These are phyloP conservation scores for Naganishia onofrii DNA, from an alignment of 768 basidiomycete species.

Conservation along the genomic window DNA sequence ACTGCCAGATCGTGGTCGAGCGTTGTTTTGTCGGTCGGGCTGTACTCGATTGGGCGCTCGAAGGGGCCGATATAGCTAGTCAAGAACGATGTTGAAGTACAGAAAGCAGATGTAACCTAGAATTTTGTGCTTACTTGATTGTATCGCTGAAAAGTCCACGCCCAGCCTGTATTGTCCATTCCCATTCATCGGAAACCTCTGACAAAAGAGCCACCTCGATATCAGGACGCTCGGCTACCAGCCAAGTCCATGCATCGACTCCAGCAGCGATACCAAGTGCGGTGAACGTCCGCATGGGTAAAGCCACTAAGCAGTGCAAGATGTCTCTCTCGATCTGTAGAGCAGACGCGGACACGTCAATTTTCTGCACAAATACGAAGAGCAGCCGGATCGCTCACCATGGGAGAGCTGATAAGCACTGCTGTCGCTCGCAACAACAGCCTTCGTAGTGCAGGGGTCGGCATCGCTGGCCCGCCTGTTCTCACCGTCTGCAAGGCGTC, in stretches of 20 bases:
- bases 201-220: constrained; percentile 79
- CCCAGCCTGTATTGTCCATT: constrained; percentile 69
- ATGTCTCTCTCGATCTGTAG: constrained; percentile 76
- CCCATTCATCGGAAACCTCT: constrained; percentile 85
- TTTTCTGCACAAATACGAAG: not conserved
- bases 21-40: constrained; percentile 79
- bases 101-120: not conserved
- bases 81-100: not conserved
- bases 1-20: constrained; percentile 70
- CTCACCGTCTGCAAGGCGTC: constrained; percentile 67
- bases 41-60: constrained; percentile 76
- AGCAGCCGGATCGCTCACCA: constrained; percentile 56
- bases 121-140: constrained; percentile 65
- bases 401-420: constrained; percentile 64
- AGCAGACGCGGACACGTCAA: not conserved
- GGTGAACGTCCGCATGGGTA: constrained; percentile 87
- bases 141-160: constrained; percentile 78
- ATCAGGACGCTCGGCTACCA: constrained; percentile 77
- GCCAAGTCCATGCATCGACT: constrained; percentile 94
- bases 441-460: constrained; percentile 76
- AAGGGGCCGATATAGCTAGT: constrained; percentile 83
- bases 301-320: constrained; percentile 75
- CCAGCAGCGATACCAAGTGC: constrained; percentile 80
- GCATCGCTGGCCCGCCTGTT: constrained; percentile 68
- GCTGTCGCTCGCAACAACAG: constrained; percentile 84